A percentile compares a stretch with the other conserved stretches of the same genome.
Conservation (phyloP, 495 filamentous ascomycete species). For the Neurospora sp. region DNA sequence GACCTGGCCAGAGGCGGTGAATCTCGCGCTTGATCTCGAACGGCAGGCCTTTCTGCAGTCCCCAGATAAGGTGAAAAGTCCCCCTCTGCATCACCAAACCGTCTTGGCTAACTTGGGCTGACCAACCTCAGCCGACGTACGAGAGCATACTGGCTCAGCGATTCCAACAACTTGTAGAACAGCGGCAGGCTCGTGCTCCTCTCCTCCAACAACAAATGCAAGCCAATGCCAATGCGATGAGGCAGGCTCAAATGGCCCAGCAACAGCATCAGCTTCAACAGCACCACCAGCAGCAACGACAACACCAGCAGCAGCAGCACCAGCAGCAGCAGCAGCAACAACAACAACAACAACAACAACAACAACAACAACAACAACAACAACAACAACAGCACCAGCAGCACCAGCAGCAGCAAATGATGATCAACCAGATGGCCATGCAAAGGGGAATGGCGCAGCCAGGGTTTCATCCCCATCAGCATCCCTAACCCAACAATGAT, state of each 20-base stretch:
- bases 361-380: no score
- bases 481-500: conserved; percentile 22
- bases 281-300: conserved; percentile 14
- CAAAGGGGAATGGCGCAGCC: conserved; percentile 30
- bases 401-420: conserved; percentile 25
- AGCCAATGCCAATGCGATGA: conserved; percentile 29
- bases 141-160: conserved; percentile 23
- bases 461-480: conserved; percentile 36
- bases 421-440: conserved; percentile 36
- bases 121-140: conserved; percentile 24
- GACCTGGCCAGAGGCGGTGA: conserved; percentile 20
- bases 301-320: conserved; percentile 18
- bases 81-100: neutral
- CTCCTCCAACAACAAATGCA: conserved; percentile 32
- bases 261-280: conserved; percentile 19
- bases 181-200: conserved; percentile 31
- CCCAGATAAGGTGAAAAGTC: conserved; percentile 31
- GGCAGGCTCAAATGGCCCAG: conserved; percentile 28
- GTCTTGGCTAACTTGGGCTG: conserved; percentile 9
- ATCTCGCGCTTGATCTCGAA: conserved; percentile 28
- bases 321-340: conserved; percentile 18
- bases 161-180: conserved; percentile 26
- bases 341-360: conserved; percentile 9
- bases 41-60: conserved; percentile 31
- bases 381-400: conserved; percentile 11